Evolutionary conservation across 2,329 filamentous ascomycete species (phyloP), one percentile per base, ranked within the genome.

Genomic region (Camillea tinctor): DNA sequence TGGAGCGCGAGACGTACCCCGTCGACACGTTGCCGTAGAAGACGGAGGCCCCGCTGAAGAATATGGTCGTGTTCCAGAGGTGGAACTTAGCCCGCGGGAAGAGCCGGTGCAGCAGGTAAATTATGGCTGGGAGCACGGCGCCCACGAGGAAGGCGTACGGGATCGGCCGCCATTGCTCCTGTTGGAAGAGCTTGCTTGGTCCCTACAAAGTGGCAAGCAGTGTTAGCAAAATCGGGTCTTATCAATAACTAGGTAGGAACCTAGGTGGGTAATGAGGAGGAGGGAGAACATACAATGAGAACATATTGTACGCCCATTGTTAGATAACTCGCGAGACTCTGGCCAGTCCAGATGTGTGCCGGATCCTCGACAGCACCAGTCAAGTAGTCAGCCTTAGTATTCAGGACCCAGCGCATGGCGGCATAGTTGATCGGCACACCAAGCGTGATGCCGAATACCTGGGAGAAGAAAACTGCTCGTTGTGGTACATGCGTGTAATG

Each of bases 11-110:
- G 13, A 81, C 77, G 66, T 84, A 84, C 0, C 85, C 85, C 0
- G 85, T 87, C 59, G 80, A 84, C 55, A 88, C 75, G 66, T 88
- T 88, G 3, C 85, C 85, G 67, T 85, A 87, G 71, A 87, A 88
- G 49, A 75, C 76, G 0, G 82, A 74, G 60, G 85, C 73, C 3
- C 79, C 78, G 1, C 80, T 81, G 69, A 84, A 86, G 74, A 88
- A 88, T 56, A 88, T 88, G 3, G 84, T 87, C 20, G 82, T 80
- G 66, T 88, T 88, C 79, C 80, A 85, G 19, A 87, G 77, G 26
- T 84, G 80, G 65, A 79, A 84, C 36, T 84, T 83, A 15, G 78
- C 76, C 1, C 74, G 75, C 0, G 84, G 85, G 66, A 87, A 86
- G 17, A 73, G 66, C 5, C 77, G 77, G 66, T 87, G 81, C 8